Conservation (phyloP, 768 basidiomycete species). For the Russula foetens region DNA sequence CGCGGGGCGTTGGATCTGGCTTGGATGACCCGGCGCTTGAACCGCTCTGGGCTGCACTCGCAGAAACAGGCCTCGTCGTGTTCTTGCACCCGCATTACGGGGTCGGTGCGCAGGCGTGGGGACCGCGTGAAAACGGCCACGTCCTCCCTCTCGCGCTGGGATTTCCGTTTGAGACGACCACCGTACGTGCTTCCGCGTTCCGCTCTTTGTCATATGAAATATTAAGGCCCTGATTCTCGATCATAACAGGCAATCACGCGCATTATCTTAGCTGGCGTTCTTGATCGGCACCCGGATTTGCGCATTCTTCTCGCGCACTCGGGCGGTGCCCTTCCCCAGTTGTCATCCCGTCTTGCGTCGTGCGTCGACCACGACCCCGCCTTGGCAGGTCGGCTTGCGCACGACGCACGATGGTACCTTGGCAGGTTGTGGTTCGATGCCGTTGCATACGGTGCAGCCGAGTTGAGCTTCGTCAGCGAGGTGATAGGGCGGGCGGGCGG, state of each 20-base stretch:
- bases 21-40: slow-evolving; percentile 74
- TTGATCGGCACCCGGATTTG: slow-evolving; percentile 72
- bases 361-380: slow-evolving; percentile 83
- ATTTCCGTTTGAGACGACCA: slow-evolving; percentile 88
- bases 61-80: slow-evolving; percentile 58
- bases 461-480: slow-evolving; percentile 70
- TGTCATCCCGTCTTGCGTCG: slow-evolving; percentile 78
- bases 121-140: slow-evolving; percentile 73
- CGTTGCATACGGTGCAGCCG: slow-evolving; percentile 83
- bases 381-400: slow-evolving; percentile 62
- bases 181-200: slow-evolving; percentile 41
- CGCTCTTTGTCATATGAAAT: neutral
- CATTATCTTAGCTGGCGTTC: slow-evolving; percentile 69
- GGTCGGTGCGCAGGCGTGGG: slow-evolving; percentile 65
- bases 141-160: slow-evolving; percentile 82
- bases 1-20: slow-evolving; percentile 67
- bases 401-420: slow-evolving; percentile 80
- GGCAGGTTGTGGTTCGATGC: slow-evolving; percentile 78
- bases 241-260: slow-evolving; percentile 54
- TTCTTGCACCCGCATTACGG: slow-evolving; percentile 89
- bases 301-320: slow-evolving; percentile 81
- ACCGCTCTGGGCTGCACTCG: slow-evolving; percentile 75
- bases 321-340: slow-evolving; percentile 73
- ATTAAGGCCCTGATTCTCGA: neutral
- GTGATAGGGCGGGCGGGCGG: slow-evolving; percentile 52